Evolutionary conservation across 306 rosid genomes (phyloP).

Genomic region (Vicia villosa): DNA sequence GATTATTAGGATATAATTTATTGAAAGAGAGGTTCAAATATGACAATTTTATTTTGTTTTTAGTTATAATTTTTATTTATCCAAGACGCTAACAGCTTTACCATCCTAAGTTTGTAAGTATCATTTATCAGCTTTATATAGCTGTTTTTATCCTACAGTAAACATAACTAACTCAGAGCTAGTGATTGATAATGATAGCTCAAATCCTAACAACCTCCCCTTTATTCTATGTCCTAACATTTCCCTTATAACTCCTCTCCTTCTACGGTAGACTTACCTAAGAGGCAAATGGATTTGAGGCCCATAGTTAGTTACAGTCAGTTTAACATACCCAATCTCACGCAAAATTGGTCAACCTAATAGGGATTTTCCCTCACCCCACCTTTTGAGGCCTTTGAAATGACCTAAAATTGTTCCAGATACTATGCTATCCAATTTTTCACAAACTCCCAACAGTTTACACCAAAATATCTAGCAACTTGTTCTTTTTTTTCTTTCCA

Average conservation of each 20-base stretch:
- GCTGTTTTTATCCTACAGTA: too few species aligned
- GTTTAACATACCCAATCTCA: not conserved
- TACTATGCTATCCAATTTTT: not conserved
- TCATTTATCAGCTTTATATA: too few species aligned
- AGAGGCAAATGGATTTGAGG: not conserved
- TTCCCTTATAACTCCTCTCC: not conserved
- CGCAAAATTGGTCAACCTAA: not conserved
- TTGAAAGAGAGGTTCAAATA: not conserved
- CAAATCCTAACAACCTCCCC: not conserved
- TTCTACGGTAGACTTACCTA: not conserved
- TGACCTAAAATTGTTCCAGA: not conserved
- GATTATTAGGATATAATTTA: not conserved
- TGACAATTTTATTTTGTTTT: not conserved
- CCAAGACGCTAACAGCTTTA: too few species aligned
- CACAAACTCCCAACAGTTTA: not conserved
- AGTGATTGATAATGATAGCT: too few species aligned
- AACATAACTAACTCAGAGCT: too few species aligned
- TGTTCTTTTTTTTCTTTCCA: too few species aligned
- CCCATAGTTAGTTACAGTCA: not conserved
- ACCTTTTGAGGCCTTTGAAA: constrained; percentile 10
- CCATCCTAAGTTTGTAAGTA: too few species aligned
- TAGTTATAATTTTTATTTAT: too few species aligned
- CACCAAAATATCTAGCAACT: not conserved
- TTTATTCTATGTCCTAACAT: not conserved
- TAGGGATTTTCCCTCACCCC: not conserved